Base-by-base conservation (phyloP, 1,284 basidiomycete species). In the Ustilago trichophora region DNA sequence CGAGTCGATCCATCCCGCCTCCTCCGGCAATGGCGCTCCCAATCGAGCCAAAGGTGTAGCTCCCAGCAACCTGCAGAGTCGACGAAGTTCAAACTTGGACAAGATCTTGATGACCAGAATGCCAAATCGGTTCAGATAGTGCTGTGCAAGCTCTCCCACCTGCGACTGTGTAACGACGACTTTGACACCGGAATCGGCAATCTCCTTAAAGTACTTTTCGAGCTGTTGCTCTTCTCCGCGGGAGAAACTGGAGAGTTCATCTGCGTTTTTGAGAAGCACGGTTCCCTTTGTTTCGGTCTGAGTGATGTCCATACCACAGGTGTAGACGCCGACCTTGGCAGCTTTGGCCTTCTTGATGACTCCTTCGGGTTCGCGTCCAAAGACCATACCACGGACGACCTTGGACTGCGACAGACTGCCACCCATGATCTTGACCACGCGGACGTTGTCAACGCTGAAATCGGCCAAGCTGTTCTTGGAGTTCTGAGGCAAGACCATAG, bases 231-330 rank as follows among this genome's bases (percentile, higher is more conserved):
- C 96, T 83, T 99, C 96, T 29, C 93, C 96, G 19, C 88, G 86
- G 4, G 93, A 92, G 80, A 98, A 99, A 84, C 67, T 96, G 35
- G 58, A 87, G 87, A 98, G 91, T 82, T 99, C 95, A 56, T 96
- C 90, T 6, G 94, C 93, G 82, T 89, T 98, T 83, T 95, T 93
- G 76, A 99, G 87, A 41, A 99, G 86, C 2, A 98, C 96, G 3
- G 96, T 99, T 42, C 96, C 96, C 83, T 99, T 99, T 19, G 96
- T 99, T 84, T 99, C 96, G 19, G 96, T 98, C 83, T 98, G 96
- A 13, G 92, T 87, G 57, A 93, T 88, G 82, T 98, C 95, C 59
- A 98, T 86, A 2, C 91, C 91, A 67, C 89, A 92, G 0, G 94
- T 98, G 84, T 90, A 98, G 53, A 98, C 91, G 6, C 91, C 94